phyloP scores from a whole-genome alignment of 768 basidiomycete species.

The Pholiota molesta region DNA sequence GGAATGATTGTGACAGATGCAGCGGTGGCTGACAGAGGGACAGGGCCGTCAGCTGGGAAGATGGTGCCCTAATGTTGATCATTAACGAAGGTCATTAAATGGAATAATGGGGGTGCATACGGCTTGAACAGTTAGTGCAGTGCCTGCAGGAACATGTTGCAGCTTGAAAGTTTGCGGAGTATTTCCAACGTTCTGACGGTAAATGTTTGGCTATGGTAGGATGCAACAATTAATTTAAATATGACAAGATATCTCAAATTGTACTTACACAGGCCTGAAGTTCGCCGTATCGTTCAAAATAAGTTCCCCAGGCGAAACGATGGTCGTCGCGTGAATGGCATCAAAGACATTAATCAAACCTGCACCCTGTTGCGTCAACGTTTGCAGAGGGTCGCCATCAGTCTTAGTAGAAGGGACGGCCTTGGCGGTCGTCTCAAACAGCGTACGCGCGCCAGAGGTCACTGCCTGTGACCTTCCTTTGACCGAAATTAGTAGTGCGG shows the following conservation, averaged over 20 bases:
- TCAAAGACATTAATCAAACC: conserved; percentile 61
- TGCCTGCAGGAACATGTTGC: conserved; percentile 59
- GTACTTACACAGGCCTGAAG: conserved; percentile 44
- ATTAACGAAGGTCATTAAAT: background rate
- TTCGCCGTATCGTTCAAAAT: conserved; percentile 66
- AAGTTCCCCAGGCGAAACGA: conserved; percentile 60
- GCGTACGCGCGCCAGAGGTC: conserved; percentile 32
- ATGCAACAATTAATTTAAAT: too few species aligned
- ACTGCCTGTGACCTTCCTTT: conserved; percentile 34
- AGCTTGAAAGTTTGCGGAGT: conserved; percentile 47
- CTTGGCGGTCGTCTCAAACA: conserved; percentile 54
- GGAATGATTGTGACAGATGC: conserved; percentile 52
- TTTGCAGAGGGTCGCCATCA: conserved; percentile 53
- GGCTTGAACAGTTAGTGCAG: conserved; percentile 47
- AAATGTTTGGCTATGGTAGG: conserved; percentile 43
- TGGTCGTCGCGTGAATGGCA: conserved; percentile 54
- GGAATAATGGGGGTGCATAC: conserved; percentile 25
- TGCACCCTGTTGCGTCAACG: conserved; percentile 55
- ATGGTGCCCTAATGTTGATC: conserved; percentile 34
- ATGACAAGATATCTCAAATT: conserved; percentile 5
- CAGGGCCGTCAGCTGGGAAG: conserved; percentile 49
- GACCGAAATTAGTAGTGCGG: conserved; percentile 41
- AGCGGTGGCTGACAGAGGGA: conserved; percentile 46
- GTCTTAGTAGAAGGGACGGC: conserved; percentile 45
- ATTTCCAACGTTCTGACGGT: conserved; percentile 53